A percentile compares a stretch with the other conserved stretches of the same genome.
Conservation (phyloP, 495 filamentous ascomycete genomes). For the Patellaria atrata region DNA sequence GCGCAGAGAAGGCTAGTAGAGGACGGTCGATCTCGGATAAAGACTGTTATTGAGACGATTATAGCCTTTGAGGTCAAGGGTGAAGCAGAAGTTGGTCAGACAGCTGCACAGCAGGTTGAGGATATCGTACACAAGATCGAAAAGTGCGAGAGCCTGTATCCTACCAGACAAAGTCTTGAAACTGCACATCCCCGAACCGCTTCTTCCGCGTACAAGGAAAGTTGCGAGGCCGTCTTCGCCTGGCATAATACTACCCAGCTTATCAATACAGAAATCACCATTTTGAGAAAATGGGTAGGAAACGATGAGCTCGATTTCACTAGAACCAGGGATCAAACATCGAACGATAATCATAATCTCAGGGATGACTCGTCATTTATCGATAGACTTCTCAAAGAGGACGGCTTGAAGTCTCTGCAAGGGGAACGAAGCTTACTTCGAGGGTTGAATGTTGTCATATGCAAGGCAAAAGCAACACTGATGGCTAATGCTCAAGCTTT, state of each 20-base stretch:
- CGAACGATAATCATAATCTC: slow-evolving; percentile 42
- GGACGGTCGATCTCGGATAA: slow-evolving; percentile 54
- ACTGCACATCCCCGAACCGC: slow-evolving; percentile 53
- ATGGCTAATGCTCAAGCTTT: slow-evolving; percentile 79
- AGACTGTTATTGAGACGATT: slow-evolving; percentile 65
- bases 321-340: slow-evolving; percentile 33
- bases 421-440: slow-evolving; percentile 75
- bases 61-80: slow-evolving; percentile 89
- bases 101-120: slow-evolving; percentile 70
- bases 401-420: slow-evolving; percentile 82
- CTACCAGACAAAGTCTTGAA: slow-evolving; percentile 60
- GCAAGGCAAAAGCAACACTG: slow-evolving; percentile 83
- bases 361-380: slow-evolving; percentile 83
- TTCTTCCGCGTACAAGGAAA: slow-evolving; percentile 59
- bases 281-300: slow-evolving; percentile 89
- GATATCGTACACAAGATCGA: slow-evolving; percentile 82
- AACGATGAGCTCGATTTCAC: slow-evolving; percentile 90
- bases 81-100: slow-evolving; percentile 79
- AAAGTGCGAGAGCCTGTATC: slow-evolving; percentile 69
- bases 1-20: slow-evolving; percentile 74
- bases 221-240: slow-evolving; percentile 73
- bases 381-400: slow-evolving; percentile 96
- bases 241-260: slow-evolving; percentile 98
- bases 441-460: slow-evolving; percentile 66
- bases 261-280: slow-evolving; percentile 84